Evolutionary conservation across 108 stramenopile species (phyloP).

Genomic region (Stephanodiscus triporus): DNA sequence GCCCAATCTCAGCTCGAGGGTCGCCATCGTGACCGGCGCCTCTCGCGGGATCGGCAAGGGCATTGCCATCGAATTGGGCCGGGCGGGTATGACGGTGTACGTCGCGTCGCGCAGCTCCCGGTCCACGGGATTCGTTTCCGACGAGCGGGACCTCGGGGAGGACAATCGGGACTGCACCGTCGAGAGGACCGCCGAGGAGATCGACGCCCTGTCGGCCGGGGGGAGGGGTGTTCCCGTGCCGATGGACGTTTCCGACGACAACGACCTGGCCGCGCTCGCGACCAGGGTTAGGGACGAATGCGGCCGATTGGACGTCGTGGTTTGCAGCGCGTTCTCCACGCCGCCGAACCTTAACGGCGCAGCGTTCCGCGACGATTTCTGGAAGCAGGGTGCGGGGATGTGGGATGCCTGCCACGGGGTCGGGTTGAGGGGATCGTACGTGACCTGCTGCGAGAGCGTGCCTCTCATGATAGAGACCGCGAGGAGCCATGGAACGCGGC

Average conservation of each 20-base stretch:
- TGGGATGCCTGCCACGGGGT: slow-evolving; percentile 83
- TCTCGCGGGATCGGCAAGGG: slow-evolving; percentile 72
- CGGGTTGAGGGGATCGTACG: slow-evolving; percentile 69
- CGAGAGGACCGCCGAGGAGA: slow-evolving; percentile 60
- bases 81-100: slow-evolving; percentile 69
- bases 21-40: slow-evolving; percentile 52
- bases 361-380: slow-evolving; percentile 67
- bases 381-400: slow-evolving; percentile 68
- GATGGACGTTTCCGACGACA: slow-evolving; percentile 59
- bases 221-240: slow-evolving; percentile 61
- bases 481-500: slow-evolving; percentile 34
- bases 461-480: slow-evolving; percentile 77
- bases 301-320: slow-evolving; percentile 73
- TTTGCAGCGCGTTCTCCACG: slow-evolving; percentile 65
- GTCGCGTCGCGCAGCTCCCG: slow-evolving; percentile 40
- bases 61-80: slow-evolving; percentile 77
- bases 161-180: slow-evolving; percentile 45
- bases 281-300: slow-evolving; percentile 40
- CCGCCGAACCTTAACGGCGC: slow-evolving; percentile 52
- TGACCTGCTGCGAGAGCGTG: slow-evolving; percentile 57
- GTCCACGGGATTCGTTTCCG: slow-evolving; percentile 10
- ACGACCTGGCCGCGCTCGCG: slow-evolving; percentile 48
- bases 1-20: slow-evolving; percentile 23
- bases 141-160: slow-evolving; percentile 25
- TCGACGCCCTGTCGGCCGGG: slow-evolving; percentile 48